These are phyloP conservation scores for Wickerhamiella bombiphila DNA, from an alignment of 805 yeast genomes.

Conservation along the genomic window DNA sequence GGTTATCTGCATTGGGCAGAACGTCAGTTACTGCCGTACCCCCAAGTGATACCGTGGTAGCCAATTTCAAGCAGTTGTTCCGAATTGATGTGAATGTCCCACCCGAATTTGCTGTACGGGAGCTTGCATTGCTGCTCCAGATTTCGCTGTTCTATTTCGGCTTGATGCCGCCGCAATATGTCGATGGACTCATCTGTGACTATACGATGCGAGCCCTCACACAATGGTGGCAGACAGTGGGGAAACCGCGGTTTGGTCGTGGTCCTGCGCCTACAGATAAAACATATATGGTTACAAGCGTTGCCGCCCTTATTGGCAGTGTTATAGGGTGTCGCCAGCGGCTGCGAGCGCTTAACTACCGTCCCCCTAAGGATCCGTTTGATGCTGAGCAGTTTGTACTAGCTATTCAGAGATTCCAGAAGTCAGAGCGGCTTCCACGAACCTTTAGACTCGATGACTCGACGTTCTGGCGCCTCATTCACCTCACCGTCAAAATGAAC, in stretches of 20 bases:
- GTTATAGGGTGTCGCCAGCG: constrained; percentile 52
- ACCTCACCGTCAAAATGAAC: constrained; percentile 33
- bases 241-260: constrained; percentile 25
- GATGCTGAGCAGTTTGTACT: constrained; percentile 55
- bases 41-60: constrained; percentile 65
- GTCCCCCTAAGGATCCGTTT: constrained; percentile 70
- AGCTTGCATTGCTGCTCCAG: constrained; percentile 61
- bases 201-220: constrained; percentile 56
- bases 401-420: constrained; percentile 66
- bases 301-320: constrained; percentile 68
- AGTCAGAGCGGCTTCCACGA: constrained; percentile 39
- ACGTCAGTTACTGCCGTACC: constrained; percentile 50
- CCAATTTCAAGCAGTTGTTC: constrained; percentile 66
- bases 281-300: constrained; percentile 28
- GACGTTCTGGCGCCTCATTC: constrained; percentile 37
- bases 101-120: constrained; percentile 51
- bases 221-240: constrained; percentile 74
- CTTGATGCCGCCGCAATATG: constrained; percentile 47
- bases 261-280: constrained; percentile 13
- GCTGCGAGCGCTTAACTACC: constrained; percentile 40
- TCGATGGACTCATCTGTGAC: constrained; percentile 77
- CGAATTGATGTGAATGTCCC: constrained; percentile 37
- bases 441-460: constrained; percentile 41
- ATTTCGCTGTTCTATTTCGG: constrained; percentile 65
- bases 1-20: constrained; percentile 74